Percentiles rank a stretch among this genome's conserved stretches.
phyloP scores from a whole-genome alignment of 2,329 filamentous ascomycete species.

The Venturia pyrina region DNA sequence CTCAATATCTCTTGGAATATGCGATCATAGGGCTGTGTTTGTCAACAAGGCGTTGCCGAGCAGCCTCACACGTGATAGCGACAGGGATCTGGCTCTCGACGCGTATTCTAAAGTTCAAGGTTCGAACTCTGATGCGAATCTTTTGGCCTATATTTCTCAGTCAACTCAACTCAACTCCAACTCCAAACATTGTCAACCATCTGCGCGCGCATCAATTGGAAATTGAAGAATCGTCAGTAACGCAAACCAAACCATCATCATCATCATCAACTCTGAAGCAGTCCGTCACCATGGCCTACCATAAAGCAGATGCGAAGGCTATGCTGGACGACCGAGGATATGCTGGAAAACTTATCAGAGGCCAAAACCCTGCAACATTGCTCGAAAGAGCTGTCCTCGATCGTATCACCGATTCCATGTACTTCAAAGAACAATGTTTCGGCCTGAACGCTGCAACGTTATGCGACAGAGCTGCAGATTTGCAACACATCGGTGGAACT shows the following conservation, averaged over 20 bases:
- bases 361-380: slow-evolving; percentile 87
- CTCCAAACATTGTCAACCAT: not conserved
- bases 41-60: slow-evolving; percentile 1
- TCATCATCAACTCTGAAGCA: slow-evolving; percentile 6
- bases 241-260: slow-evolving; percentile 19
- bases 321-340: slow-evolving; percentile 88
- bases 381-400: slow-evolving; percentile 94
- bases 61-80: not conserved
- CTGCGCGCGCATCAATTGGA: not conserved
- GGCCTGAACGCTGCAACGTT: slow-evolving; percentile 74
- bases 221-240: not conserved
- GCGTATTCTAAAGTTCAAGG: not conserved
- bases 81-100: slow-evolving; percentile 1
- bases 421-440: slow-evolving; percentile 99
- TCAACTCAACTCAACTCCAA: not conserved
- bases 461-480: slow-evolving; percentile 78
- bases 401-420: slow-evolving; percentile 89
- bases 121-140: not conserved
- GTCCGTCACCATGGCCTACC: slow-evolving; percentile 32
- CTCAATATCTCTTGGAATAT: not conserved
- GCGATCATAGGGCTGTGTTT: not conserved
- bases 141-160: not conserved
- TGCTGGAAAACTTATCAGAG: slow-evolving; percentile 65
- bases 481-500: slow-evolving; percentile 79
- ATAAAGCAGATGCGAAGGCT: slow-evolving; percentile 66